Evolutionary conservation across 768 basidiomycete species (phyloP), one percentile per base, ranked within the genome.

Genomic region (Boletus huronensis): DNA sequence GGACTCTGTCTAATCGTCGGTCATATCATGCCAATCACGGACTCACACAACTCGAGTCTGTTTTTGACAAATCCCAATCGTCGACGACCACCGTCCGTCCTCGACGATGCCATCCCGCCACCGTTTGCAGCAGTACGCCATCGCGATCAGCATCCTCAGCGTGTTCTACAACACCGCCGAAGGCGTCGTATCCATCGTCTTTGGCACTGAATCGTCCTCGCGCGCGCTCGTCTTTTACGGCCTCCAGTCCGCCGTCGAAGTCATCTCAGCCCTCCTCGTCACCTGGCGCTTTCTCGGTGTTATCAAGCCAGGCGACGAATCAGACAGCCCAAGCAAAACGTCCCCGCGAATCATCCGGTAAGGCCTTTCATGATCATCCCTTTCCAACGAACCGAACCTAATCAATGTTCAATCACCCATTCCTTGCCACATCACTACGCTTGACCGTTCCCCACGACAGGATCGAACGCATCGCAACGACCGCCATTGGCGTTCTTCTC

Each of bases 231-330:
- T 80, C 31, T 78, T 79, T 64, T 79, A 74, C 53, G 78, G 79
- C 1, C 71, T 80, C 11, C 79, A 79, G 36, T 79, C 78, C 0
- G 75, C 62, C 2, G 75, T 79, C 43, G 79, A 79, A 53, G 77
- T 79, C 35, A 64, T 74, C 47, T 79, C 77, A 13, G 70, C 76
- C 4, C 29, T 65, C 40, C 67, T 79, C 17, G 79, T 80, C 31
- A 57, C 77, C 10, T 80, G 79, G 78, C 65, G 79, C 23, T 79
- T 79, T 48, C 39, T 56, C 34, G 17, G 67, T 17, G 59, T 71
- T 16, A 61, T 55, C 6, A 69, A 63, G 34, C 70, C 71, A n/a
- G 72, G 72, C 17, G 70, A 79, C 46, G 74, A 77, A 56, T 50
- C 47, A 21, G 26, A 50, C 3, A 19, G 1, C 44, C 0, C 13